Evolutionary conservation across 2,329 filamentous ascomycete genomes (phyloP), one percentile per base, ranked within the genome.

Genomic region (Monosporascus sp.): DNA sequence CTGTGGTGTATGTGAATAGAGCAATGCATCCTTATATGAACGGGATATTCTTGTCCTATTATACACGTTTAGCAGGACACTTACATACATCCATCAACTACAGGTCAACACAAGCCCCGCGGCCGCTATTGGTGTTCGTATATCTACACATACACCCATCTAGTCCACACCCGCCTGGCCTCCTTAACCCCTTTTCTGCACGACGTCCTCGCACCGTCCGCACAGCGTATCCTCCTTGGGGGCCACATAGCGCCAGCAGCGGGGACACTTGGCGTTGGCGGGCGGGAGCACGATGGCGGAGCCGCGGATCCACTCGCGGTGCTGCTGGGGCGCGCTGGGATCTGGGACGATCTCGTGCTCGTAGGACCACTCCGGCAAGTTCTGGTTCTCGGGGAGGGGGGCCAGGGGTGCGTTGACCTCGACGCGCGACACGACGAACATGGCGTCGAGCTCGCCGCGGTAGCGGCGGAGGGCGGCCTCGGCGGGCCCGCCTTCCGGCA

Each of bases 171-270:
- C 26, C 6, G 15, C 20, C 35, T 20, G 18, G n/a, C 35, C 22
- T 47, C 45, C 22, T 47, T 17, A n/a, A 15, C 31, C 31, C 11
- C 31, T 35, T 35, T 11, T 14, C 41, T 20, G 24, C 22, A 93
- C 79, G 37, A 87, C 82, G 14, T 82, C 79, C 31, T 86, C 83
- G 68, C 93, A 97, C 65, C 91, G 77, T 48, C 70, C 72, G 70
- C 93, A 97, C 18, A 96, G 72, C 40, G 74, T 69, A 18, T 88
- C 83, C 60, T 86, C 78, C 48, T 72, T 71, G n/a, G 80, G 75
- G n/a, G 88, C 85, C 24, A 88, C 78, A 69, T 90, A 96, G 57
- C 88, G 83, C 94, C 94, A 99, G 72, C 94, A 99, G 49, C 94
- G 79, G 1, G 82, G 78, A 68, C 94, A 99, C 70, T 97, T 99